These are phyloP conservation scores for Ophiostoma fasciatum DNA, from an alignment of 2,329 filamentous ascomycete genomes.

Conservation along the genomic window DNA sequence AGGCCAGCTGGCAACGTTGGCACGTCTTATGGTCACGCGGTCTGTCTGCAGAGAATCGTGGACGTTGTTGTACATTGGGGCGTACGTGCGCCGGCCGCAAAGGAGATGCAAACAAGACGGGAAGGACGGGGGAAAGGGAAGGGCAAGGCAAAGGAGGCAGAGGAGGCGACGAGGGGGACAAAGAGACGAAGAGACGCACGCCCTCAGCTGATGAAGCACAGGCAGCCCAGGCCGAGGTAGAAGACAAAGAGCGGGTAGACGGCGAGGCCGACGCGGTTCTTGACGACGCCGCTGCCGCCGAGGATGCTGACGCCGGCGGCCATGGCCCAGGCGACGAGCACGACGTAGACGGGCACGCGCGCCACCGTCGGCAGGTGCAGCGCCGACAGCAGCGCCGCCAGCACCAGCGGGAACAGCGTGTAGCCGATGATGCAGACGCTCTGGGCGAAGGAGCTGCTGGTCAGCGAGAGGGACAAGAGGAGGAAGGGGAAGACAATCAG, in stretches of 20 bases:
- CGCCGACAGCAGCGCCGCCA: constrained; percentile 80
- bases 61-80: too few relatives aligned
- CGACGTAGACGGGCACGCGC: constrained; percentile 77
- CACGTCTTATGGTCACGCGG: too few relatives aligned
- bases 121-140: too few relatives aligned
- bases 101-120: too few relatives aligned
- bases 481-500: not conserved
- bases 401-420: constrained; percentile 90
- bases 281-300: constrained; percentile 86
- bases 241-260: constrained; percentile 94
- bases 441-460: constrained; percentile 79
- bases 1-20: too few relatives aligned
- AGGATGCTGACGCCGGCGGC: constrained; percentile 93
- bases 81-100: too few relatives aligned
- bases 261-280: constrained; percentile 84
- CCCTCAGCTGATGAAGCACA: constrained; percentile 83
- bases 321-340: constrained; percentile 82
- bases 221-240: constrained; percentile 80
- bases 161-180: too few relatives aligned
- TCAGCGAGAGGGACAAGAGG: not conserved
- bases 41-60: too few relatives aligned
- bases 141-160: too few relatives aligned
- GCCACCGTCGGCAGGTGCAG: constrained; percentile 64
- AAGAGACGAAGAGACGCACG: too few relatives aligned
- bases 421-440: constrained; percentile 97